phyloP scores from a whole-genome alignment of 2,329 filamentous ascomycete genomes.

The Xylaria sp. region DNA sequence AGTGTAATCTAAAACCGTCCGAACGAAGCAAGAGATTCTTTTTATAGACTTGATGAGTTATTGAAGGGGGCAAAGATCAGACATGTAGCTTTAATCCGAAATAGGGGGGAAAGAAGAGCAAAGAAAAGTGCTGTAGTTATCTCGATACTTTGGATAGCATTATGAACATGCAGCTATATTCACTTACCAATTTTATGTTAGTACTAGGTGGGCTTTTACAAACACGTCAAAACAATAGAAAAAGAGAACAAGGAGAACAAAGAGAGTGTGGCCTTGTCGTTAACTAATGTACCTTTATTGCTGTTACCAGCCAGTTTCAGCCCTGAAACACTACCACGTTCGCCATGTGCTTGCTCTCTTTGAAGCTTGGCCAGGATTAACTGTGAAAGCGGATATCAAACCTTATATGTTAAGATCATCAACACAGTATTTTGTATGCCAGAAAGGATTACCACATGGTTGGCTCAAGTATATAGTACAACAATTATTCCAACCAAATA shows the following conservation, averaged over 20 bases:
- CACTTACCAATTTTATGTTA: background rate
- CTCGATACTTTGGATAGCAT: background rate
- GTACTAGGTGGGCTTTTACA: background rate
- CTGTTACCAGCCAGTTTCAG: background rate
- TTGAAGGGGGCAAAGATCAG: no score
- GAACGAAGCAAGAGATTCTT: background rate
- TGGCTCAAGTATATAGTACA: background rate
- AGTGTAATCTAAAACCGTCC: background rate
- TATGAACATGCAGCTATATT: background rate
- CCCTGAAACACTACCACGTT: background rate
- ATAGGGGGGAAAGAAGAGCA: background rate
- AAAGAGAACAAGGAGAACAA: slow-evolving; percentile 6
- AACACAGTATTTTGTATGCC: background rate
- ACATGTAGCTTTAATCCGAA: no score
- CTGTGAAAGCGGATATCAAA: background rate
- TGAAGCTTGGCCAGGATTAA: background rate
- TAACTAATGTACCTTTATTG: background rate
- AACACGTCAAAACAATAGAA: background rate
- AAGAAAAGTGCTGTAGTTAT: background rate
- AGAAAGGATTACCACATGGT: background rate
- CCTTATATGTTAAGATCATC: background rate
- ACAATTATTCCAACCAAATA: background rate
- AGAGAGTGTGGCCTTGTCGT: background rate
- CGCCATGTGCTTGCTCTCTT: background rate
- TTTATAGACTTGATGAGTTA: background rate